Conservation (phyloP, 1,284 basidiomycete genomes). For the Trichosporon coremiiforme region DNA sequence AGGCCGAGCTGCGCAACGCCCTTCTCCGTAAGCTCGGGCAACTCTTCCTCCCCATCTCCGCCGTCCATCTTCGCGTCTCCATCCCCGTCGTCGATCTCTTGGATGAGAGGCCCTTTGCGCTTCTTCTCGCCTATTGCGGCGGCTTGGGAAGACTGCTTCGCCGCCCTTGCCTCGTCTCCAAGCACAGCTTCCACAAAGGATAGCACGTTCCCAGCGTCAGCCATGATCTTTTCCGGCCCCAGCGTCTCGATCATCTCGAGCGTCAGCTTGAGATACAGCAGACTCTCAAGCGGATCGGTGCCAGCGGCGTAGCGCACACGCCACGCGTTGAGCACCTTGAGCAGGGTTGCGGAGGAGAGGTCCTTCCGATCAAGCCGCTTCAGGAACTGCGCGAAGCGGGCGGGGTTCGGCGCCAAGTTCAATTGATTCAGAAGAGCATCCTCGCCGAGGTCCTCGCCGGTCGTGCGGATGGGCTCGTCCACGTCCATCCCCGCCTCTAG, state of each 20-base stretch:
- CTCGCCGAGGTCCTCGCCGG: slow-evolving; percentile 45
- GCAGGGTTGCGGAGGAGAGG: slow-evolving; percentile 70
- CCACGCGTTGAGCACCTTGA: slow-evolving; percentile 71
- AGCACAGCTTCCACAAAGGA: slow-evolving; percentile 76
- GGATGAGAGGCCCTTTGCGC: slow-evolving; percentile 29
- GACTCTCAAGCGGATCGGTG: slow-evolving; percentile 47
- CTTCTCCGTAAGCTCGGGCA: slow-evolving; percentile 35
- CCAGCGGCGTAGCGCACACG: slow-evolving; percentile 56
- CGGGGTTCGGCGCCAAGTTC: slow-evolving; percentile 71
- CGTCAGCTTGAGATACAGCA: slow-evolving; percentile 74
- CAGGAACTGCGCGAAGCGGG: slow-evolving; percentile 66
- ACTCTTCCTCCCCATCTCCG: slow-evolving; percentile 28
- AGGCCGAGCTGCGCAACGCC: slow-evolving; percentile 59
- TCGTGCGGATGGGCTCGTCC: slow-evolving; percentile 27
- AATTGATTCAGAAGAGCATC: slow-evolving; percentile 64
- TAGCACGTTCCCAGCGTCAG: slow-evolving; percentile 68
- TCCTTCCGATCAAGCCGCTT: slow-evolving; percentile 68
- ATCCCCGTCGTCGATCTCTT: slow-evolving; percentile 26
- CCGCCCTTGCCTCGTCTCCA: slow-evolving; percentile 32
- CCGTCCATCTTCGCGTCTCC: slow-evolving; percentile 30
- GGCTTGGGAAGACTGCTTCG: neutral
- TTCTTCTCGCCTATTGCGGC: slow-evolving; percentile 17
- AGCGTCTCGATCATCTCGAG: slow-evolving; percentile 74
- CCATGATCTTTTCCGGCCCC: slow-evolving; percentile 70
- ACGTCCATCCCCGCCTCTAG: neutral